Percentiles rank a stretch among this genome's conserved stretches.
Evolutionary conservation across 148 eudicot genomes (phyloP).

Genomic region (Euryodendron excelsum): DNA sequence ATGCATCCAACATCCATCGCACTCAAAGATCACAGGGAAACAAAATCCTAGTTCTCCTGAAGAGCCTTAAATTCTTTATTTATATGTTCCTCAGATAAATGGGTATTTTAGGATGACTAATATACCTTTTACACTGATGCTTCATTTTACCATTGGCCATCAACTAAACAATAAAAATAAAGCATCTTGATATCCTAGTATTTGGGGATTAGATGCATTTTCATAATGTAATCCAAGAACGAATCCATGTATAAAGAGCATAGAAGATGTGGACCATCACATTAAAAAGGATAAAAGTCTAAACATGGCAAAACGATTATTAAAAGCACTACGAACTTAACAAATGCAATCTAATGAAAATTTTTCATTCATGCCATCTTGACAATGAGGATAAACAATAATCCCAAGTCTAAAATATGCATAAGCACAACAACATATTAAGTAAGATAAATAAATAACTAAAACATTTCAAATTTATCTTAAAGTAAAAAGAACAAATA

Average conservation of each 20-base stretch:
- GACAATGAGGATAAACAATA: background rate
- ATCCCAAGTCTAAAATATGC: background rate
- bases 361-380: background rate
- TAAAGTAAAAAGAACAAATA: no score
- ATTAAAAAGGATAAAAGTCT: background rate
- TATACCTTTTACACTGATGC: background rate
- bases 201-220: background rate
- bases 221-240: background rate
- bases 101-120: background rate
- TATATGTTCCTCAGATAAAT: background rate
- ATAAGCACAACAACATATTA: background rate
- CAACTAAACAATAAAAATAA: background rate
- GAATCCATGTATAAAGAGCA: background rate
- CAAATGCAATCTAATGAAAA: background rate
- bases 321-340: background rate
- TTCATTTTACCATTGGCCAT: background rate
- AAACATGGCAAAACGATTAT: background rate
- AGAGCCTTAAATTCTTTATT: background rate
- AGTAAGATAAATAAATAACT: background rate
- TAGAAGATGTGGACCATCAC: background rate
- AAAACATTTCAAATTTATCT: no score
- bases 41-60: constrained; percentile 1
- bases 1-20: background rate
- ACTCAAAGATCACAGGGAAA: background rate
- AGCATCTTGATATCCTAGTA: background rate